Evolutionary conservation across 1,139 yeast species (phyloP), one percentile per base, ranked within the genome.

Genomic region (Pichia norvegensis): DNA sequence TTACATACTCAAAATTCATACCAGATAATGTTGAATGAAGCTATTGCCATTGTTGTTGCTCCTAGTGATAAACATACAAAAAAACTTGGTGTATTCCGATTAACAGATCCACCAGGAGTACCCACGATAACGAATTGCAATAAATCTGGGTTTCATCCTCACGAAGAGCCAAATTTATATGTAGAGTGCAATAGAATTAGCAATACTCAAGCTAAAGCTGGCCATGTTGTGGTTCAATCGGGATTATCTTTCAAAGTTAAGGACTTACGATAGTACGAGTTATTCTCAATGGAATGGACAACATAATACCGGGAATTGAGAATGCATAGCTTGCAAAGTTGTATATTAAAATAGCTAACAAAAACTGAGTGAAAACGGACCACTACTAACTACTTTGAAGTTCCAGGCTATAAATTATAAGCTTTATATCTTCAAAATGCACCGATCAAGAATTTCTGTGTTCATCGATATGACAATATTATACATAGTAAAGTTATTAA

Each of bases 11-110:
- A 79, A 50, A 73, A 72, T 51, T 72, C 80, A 2, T 79, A 79
- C 58, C 85, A 79, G 60, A 68, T 78, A 45, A 78, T 79, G 84
- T 66, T 79, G n/a, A 78, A 79, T 23, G 85, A 79, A 57, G 78
- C 82, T 0, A 69, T 79, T 38, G 84, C 84, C 13, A 69, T 79
- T 38, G 84, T 79, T 1, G 74, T 81, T 55, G 70, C 84, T 1
- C 84, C 84, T 8, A 57, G 61, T 42, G 65, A 66, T 17, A 55
- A 55, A 38, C 59, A 57, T 37, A 43, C 52, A 7, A 78, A 78
- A n/a, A 62, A 69, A 22, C 65, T 74, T 62, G 83, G 82, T 1
- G 66, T 72, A 2, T 79, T 76, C 60, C 64, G 84, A 45, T 63
- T 79, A 29, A 76, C 81, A 1, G 81, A 78, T 52, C 83, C 84